Conservation (phyloP, 345 rosid species). For the Streptanthus diversifolius region DNA sequence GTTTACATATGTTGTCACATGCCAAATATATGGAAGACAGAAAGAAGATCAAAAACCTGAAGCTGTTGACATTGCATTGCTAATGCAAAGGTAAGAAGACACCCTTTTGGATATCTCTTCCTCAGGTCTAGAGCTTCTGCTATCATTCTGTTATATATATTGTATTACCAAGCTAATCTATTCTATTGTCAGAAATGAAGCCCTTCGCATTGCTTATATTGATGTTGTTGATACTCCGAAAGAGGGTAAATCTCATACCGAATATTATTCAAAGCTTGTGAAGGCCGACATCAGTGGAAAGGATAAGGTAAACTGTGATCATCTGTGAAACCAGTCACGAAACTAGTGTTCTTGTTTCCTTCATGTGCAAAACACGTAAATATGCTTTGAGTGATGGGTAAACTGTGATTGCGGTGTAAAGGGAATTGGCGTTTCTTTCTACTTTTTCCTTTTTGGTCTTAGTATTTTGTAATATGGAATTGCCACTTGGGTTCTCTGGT, state of each 20-base stretch:
- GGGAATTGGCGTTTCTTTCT: background rate
- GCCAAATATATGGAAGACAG: constrained; percentile 97
- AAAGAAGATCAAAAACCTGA: constrained; percentile 92
- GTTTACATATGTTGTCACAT: constrained; percentile 91
- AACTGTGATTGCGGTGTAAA: constrained; percentile 4
- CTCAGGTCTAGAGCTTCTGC: constrained; percentile 11
- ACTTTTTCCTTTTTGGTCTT: background rate
- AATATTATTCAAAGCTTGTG: constrained; percentile 88
- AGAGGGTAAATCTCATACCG: constrained; percentile 68
- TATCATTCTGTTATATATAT: background rate
- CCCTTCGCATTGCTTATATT: constrained; percentile 94
- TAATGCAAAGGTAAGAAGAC: constrained; percentile 74
- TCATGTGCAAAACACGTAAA: constrained; percentile 10
- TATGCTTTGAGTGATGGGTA: constrained; percentile 2
- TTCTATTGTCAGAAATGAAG: constrained; percentile 76
- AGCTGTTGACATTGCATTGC: constrained; percentile 88
- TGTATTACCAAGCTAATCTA: constrained; percentile 11
- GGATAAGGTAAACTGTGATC: constrained; percentile 64
- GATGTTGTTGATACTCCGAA: constrained; percentile 80
- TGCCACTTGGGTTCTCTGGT: constrained; percentile 6
- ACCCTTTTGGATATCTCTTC: constrained; percentile 4
- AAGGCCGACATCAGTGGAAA: constrained; percentile 94
- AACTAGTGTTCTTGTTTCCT: constrained; percentile 14
- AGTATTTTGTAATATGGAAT: background rate
- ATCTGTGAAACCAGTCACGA: constrained; percentile 14